These are phyloP conservation scores for Moricandia arvensis DNA, from an alignment of 345 rosid species.

Conservation along the genomic window DNA sequence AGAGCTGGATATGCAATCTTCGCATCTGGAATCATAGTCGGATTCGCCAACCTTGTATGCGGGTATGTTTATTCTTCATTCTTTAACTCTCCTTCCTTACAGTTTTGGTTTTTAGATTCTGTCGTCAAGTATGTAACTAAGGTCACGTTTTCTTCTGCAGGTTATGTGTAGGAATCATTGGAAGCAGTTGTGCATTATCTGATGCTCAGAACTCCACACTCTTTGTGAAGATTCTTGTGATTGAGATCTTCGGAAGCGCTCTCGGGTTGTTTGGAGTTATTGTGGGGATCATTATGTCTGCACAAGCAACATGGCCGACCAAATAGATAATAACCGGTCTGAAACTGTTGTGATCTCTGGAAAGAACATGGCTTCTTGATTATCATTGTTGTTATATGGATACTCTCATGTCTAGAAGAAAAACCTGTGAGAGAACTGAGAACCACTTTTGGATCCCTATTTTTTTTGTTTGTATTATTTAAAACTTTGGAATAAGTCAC, in stretches of 20 bases:
- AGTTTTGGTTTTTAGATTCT: neutral
- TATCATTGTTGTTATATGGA: conserved; percentile 23
- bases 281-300: conserved; percentile 96
- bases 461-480: conserved; percentile 32
- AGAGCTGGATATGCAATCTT: conserved; percentile 99
- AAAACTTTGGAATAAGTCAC: conserved; percentile 29
- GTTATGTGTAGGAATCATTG: conserved; percentile 92
- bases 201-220: conserved; percentile 98
- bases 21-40: conserved; percentile 99
- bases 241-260: conserved; percentile 97
- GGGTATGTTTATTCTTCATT: conserved; percentile 55
- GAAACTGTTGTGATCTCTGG: conserved; percentile 7
- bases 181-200: conserved; percentile 96
- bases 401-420: conserved; percentile 30
- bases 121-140: neutral
- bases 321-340: conserved; percentile 34
- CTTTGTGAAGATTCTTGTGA: conserved; percentile 97
- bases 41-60: conserved; percentile 97
- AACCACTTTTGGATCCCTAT: conserved; percentile 24
- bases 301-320: conserved; percentile 98
- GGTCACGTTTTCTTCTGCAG: conserved; percentile 41
- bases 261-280: conserved; percentile 98
- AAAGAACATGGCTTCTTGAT: conserved; percentile 34
- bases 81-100: conserved; percentile 25
- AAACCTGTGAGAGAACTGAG: conserved; percentile 11